Conservation (phyloP, 129 eudicot genomes). For the Centaurea solstitialis region DNA sequence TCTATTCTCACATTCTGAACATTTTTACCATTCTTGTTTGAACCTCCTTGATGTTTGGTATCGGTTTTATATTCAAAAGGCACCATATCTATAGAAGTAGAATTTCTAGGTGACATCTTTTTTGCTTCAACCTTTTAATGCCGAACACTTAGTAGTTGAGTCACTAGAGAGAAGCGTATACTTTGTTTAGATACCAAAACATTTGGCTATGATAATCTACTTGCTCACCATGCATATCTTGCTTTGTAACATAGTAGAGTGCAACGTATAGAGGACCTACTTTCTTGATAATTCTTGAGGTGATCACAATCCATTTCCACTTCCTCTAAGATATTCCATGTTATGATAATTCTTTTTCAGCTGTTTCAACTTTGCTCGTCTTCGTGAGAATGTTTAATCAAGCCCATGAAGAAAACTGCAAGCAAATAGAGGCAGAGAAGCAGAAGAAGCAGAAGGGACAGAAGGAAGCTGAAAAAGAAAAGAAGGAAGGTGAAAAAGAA, state of each 20-base stretch:
- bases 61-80: too few species aligned
- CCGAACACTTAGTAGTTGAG: background rate
- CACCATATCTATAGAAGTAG: too few species aligned
- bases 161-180: background rate
- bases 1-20: too few species aligned
- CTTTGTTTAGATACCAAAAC: background rate
- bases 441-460: slow-evolving; percentile 66
- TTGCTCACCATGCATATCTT: background rate
- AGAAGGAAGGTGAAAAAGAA: slow-evolving; percentile 38
- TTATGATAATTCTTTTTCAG: slow-evolving; percentile 42
- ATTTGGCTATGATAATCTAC: background rate
- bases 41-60: too few species aligned
- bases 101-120: too few species aligned
- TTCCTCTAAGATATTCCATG: background rate
- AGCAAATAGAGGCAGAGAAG: slow-evolving; percentile 76
- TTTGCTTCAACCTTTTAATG: too few species aligned
- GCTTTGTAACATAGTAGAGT: background rate
- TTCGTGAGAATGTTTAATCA: too few species aligned
- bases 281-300: background rate
- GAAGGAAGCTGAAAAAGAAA: slow-evolving; percentile 54
- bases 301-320: background rate
- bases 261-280: background rate
- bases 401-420: slow-evolving; percentile 75
- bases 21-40: too few species aligned
- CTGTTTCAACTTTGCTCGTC: slow-evolving; percentile 58